Evolutionary conservation across 164 flowering plant species (phyloP), one percentile per base, ranked within the genome.

Genomic region (Kingdonia uniflora): DNA sequence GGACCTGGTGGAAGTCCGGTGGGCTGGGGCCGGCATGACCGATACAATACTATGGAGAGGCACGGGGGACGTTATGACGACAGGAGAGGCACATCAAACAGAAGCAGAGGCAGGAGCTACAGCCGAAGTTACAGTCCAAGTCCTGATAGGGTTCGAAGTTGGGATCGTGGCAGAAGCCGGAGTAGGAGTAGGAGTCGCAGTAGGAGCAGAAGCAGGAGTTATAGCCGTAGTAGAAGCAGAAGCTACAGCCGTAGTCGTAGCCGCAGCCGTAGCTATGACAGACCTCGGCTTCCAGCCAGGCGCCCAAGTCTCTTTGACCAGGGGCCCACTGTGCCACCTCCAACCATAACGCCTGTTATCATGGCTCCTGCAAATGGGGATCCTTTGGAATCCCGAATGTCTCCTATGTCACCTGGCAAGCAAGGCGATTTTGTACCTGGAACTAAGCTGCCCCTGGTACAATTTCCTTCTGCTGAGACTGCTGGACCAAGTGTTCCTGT

Each of bases 81-180:
- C 42, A 68, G 85, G 54, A 73, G 85, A 64, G 80, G 73, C 10
- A 12, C 50, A 37, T 21, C 69, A 11, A 72, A 65, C 23, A 69
- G 85, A 52, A 74, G 73, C 41, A 74, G 86, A 54, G 87, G 78
- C 61, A 44, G 73, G 8, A 65, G 79, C 25, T 56, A 69, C 1
- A 71, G 65, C 29, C 24, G 66, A 39, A 65, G 68, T 65, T 59
- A 59, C 39, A 84, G 92, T 68, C 70, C 71, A 17, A 81, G 85
- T 50, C 88, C 92, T 23, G 85, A 81, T 19, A 76, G 80, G 55
- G 85, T 73, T 37, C 67, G 89, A 11, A 78, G 79, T 13, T 67
- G 84, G 79, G 75, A 64, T 52, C 64, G 61, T 50, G 17, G 53
- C 33, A 71, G 72, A 58, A 62, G 53, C 53, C 53, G 73, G 15